phyloP scores from a whole-genome alignment of 192 early-diverging fungal species.

The Umbelopsis ramanniana region DNA sequence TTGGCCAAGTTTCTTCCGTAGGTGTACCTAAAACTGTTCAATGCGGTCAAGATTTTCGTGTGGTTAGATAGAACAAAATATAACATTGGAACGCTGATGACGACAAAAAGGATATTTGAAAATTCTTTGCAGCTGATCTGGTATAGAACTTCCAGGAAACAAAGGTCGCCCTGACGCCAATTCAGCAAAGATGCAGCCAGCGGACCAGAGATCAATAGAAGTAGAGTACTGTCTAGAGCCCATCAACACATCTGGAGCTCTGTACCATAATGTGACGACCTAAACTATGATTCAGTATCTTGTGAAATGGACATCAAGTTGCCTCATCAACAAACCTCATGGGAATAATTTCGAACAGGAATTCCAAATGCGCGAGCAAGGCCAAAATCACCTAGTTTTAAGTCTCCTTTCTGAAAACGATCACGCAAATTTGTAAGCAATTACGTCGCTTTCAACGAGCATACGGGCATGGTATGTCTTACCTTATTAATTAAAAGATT shows the following conservation, averaged over 20 bases:
- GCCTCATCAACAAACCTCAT: slow-evolving; percentile 59
- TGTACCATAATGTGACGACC: slow-evolving; percentile 88
- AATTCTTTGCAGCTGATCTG: slow-evolving; percentile 88
- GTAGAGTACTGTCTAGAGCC: slow-evolving; percentile 88
- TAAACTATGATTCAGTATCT: slow-evolving; percentile 20
- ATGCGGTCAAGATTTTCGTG: slow-evolving; percentile 22
- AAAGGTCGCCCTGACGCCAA: slow-evolving; percentile 89
- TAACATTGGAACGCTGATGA: not conserved
- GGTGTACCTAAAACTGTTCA: slow-evolving; percentile 76
- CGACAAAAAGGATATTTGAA: slow-evolving; percentile 71
- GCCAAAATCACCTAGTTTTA: slow-evolving; percentile 94
- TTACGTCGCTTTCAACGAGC: too few relatives aligned
- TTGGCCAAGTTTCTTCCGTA: slow-evolving; percentile 83
- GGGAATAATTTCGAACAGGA: slow-evolving; percentile 85
- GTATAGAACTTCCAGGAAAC: slow-evolving; percentile 87
- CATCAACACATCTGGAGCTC: slow-evolving; percentile 88
- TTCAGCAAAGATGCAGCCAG: slow-evolving; percentile 90
- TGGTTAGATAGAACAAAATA: not conserved
- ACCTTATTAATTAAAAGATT: slow-evolving; percentile 94
- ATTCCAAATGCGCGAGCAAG: slow-evolving; percentile 97
- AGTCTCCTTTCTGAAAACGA: slow-evolving; percentile 61
- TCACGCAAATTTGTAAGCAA: not conserved
- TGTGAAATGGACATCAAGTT: not conserved
- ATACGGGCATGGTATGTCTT: not conserved
- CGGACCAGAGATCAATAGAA: slow-evolving; percentile 88